A percentile compares a stretch with the other conserved stretches of the same genome.
phyloP scores from a whole-genome alignment of 306 rosid genomes.

The Malus orientalis region DNA sequence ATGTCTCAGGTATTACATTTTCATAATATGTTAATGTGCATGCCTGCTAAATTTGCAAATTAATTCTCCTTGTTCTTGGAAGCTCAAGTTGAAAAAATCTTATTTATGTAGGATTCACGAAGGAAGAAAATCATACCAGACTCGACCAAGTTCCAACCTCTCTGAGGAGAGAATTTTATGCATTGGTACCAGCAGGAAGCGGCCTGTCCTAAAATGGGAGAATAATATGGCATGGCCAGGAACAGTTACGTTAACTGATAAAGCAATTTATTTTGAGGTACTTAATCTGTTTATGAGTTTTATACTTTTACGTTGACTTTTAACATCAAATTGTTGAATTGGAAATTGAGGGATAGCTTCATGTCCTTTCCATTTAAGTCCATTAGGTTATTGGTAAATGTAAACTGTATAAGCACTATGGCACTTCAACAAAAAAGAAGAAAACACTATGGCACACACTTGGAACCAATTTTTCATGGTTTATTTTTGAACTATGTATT shows the following conservation, averaged over 20 bases:
- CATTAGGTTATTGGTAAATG: neutral
- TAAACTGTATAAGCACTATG: neutral
- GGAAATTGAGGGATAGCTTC: neutral
- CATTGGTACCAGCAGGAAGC: constrained; percentile 71
- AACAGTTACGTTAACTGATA: constrained; percentile 78
- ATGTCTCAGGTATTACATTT: neutral
- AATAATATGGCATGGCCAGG: constrained; percentile 97
- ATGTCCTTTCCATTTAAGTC: neutral
- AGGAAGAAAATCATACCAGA: constrained; percentile 61
- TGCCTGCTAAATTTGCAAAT: neutral
- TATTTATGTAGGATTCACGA: constrained; percentile 62
- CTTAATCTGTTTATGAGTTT: neutral
- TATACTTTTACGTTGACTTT: neutral
- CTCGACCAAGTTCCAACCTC: constrained; percentile 50
- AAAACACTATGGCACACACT: neutral
- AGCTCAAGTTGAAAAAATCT: constrained; percentile 20
- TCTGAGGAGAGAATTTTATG: constrained; percentile 66
- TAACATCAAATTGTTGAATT: neutral
- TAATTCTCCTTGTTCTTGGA: neutral
- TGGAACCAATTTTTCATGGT: neutral
- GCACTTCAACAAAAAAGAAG: neutral
- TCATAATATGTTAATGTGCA: neutral
- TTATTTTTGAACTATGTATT: neutral
- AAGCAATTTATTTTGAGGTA: constrained; percentile 96
- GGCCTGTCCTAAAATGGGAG: constrained; percentile 94